Conservation (phyloP, 2,329 filamentous ascomycete species). For the Chrysosphaeria jannelii region DNA sequence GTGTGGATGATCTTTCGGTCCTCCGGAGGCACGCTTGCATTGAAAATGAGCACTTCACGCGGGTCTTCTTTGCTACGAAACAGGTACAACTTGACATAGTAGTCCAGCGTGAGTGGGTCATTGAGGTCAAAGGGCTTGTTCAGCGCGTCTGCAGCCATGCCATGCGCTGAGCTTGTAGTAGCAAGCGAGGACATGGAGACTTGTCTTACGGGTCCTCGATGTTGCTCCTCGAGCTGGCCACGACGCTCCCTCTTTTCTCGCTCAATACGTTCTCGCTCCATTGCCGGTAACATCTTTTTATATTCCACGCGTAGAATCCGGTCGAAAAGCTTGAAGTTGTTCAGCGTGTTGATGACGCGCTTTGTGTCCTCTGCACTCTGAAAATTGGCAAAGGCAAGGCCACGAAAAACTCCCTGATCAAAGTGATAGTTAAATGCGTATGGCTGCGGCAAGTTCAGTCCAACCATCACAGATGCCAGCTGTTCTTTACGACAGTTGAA, state of each 20-base stretch:
- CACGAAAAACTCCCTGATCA: constrained; percentile 88
- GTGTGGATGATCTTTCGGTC: constrained; percentile 82
- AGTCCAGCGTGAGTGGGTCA: constrained; percentile 59
- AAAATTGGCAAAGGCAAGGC: constrained; percentile 92
- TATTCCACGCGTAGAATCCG: constrained; percentile 90
- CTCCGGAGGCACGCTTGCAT: constrained; percentile 46
- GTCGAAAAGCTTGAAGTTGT: constrained; percentile 84
- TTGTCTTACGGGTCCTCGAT: constrained; percentile 62
- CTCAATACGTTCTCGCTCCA: constrained; percentile 85
- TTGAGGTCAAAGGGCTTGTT: constrained; percentile 39
- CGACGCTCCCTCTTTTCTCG: constrained; percentile 87
- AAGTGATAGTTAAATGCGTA: constrained; percentile 99
- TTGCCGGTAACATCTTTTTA: constrained; percentile 95
- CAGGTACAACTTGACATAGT: constrained; percentile 67
- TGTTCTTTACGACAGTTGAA: constrained; percentile 97
- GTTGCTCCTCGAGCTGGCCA: constrained; percentile 89
- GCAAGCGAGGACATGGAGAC: constrained; percentile 53
- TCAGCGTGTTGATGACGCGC: constrained; percentile 74
- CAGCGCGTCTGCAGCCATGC: constrained; percentile 1
- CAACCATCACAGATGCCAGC: constrained; percentile 74
- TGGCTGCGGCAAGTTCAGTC: constrained; percentile 72
- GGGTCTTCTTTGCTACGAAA: constrained; percentile 40
- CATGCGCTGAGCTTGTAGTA: constrained; percentile 3
- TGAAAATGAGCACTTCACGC: constrained; percentile 62
- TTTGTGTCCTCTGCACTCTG: constrained; percentile 84